Conservation (phyloP, 192 early-diverging fungal species). For the Backusella luteola region DNA sequence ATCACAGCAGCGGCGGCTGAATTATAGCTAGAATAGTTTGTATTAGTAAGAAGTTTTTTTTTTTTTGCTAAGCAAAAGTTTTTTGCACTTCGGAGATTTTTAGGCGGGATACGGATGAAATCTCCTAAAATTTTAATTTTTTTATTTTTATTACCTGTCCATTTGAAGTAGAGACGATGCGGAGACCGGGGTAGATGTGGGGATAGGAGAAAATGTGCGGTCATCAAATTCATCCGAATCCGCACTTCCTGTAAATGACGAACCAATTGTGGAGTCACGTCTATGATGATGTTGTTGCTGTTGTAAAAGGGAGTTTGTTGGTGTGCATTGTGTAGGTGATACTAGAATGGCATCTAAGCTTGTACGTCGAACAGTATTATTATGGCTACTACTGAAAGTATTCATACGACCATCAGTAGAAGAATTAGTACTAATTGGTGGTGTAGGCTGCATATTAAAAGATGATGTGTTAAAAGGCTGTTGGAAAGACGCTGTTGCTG, state of each 20-base stretch:
- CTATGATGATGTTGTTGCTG: constrained; percentile 10
- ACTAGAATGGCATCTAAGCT: constrained; percentile 8
- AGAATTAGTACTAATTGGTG: constrained; percentile 11
- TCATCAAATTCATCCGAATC: constrained; percentile 23
- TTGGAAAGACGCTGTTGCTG: background rate
- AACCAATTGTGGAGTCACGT: constrained; percentile 17
- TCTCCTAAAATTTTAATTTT: background rate
- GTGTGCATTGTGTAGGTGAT: constrained; percentile 3
- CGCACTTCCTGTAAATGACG: constrained; percentile 17
- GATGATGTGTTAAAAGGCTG: background rate
- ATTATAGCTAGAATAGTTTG: background rate
- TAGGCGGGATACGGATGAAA: constrained; percentile 3
- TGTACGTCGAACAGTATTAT: constrained; percentile 7
- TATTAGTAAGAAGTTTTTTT: constrained; percentile 12
- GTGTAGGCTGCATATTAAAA: constrained; percentile 15
- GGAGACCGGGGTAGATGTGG: constrained; percentile 18
- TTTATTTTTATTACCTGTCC: background rate
- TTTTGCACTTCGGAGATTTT: background rate
- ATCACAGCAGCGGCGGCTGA: constrained; percentile 1
- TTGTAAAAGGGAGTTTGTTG: background rate
- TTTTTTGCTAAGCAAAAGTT: background rate
- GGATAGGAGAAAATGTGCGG: constrained; percentile 18
- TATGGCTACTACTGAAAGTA: background rate
- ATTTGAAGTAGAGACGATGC: constrained; percentile 19
- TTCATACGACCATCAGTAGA: constrained; percentile 5